phyloP scores from a whole-genome alignment of 2,329 filamentous ascomycete species.

The Aspergillus novofumigatus region DNA sequence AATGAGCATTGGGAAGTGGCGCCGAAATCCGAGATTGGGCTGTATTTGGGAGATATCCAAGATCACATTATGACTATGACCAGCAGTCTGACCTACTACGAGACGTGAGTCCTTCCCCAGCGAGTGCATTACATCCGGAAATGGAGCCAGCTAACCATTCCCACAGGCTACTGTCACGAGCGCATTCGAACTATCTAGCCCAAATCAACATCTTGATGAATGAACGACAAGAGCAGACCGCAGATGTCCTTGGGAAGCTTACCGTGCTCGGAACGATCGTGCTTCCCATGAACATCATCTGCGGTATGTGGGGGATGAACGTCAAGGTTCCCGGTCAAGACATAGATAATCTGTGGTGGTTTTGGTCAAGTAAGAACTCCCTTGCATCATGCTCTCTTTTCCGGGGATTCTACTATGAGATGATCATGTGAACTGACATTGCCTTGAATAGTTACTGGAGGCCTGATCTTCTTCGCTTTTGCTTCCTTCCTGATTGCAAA shows the following conservation, averaged over 20 bases:
- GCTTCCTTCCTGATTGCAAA: conserved; percentile 79
- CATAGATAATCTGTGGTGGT: conserved; percentile 72
- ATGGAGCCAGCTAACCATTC: conserved; percentile 9
- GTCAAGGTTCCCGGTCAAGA: conserved; percentile 92
- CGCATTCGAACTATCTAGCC: conserved; percentile 95
- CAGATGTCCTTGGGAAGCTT: conserved; percentile 88
- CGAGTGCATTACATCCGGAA: conserved; percentile 1
- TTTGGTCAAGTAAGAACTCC: conserved; percentile 51
- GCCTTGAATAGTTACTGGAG: conserved; percentile 56
- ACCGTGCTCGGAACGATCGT: conserved; percentile 97
- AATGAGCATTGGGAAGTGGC: conserved; percentile 98
- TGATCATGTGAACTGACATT: conserved; percentile 3
- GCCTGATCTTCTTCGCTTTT: conserved; percentile 72
- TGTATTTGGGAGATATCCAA: conserved; percentile 96
- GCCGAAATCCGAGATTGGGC: conserved; percentile 89
- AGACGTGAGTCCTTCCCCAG: conserved; percentile 62
- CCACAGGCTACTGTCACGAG: conserved; percentile 74
- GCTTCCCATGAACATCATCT: conserved; percentile 98
- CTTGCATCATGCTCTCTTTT: conserved; percentile 2
- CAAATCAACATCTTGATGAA: conserved; percentile 99
- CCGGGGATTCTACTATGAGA: background rate
- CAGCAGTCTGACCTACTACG: conserved; percentile 89
- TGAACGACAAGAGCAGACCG: conserved; percentile 91
- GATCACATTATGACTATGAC: conserved; percentile 99
- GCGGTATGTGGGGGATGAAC: conserved; percentile 98